Conservation (phyloP, 1,284 basidiomycete species). For the Coniferiporia sulphurascens region DNA sequence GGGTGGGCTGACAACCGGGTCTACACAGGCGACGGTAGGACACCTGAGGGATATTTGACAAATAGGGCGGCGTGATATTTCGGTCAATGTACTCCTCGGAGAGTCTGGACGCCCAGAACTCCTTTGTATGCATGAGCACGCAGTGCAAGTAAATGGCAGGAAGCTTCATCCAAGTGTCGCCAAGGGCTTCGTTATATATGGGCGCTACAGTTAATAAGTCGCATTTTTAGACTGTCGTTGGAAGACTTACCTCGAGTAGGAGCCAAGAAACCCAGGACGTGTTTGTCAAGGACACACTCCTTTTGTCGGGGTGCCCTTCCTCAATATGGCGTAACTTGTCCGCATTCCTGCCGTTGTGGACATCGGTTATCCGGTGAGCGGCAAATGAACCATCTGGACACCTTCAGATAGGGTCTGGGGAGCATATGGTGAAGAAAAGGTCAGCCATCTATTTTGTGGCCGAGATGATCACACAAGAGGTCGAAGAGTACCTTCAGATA, state of each 20-base stretch:
- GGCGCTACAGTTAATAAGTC: no score
- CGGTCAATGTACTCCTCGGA: conserved; percentile 40
- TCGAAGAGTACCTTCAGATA: conserved; percentile 21
- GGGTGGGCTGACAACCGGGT: not conserved
- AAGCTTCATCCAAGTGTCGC: conserved; percentile 62
- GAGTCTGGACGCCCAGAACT: conserved; percentile 34
- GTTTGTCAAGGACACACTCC: conserved; percentile 43
- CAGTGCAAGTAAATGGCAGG: conserved; percentile 51
- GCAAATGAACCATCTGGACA: conserved; percentile 36
- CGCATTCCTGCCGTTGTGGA: conserved; percentile 51
- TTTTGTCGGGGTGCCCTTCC: conserved; percentile 52
- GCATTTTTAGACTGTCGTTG: no score
- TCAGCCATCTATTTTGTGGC: not conserved
- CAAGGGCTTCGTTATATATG: no score
- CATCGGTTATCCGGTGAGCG: conserved; percentile 40
- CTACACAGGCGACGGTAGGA: no score
- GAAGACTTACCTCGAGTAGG: conserved; percentile 55
- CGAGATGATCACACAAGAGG: not conserved
- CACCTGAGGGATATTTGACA: no score
- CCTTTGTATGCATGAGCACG: conserved; percentile 48
- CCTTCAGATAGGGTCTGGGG: conserved; percentile 44
- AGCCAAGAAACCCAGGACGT: conserved; percentile 61
- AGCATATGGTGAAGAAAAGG: conserved; percentile 4
- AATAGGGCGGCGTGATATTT: conserved; percentile 54
- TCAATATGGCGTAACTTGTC: conserved; percentile 44